A percentile compares a stretch with the other conserved stretches of the same genome.
phyloP scores from a whole-genome alignment of 768 basidiomycete species.

The Tephrocybe sp. region DNA sequence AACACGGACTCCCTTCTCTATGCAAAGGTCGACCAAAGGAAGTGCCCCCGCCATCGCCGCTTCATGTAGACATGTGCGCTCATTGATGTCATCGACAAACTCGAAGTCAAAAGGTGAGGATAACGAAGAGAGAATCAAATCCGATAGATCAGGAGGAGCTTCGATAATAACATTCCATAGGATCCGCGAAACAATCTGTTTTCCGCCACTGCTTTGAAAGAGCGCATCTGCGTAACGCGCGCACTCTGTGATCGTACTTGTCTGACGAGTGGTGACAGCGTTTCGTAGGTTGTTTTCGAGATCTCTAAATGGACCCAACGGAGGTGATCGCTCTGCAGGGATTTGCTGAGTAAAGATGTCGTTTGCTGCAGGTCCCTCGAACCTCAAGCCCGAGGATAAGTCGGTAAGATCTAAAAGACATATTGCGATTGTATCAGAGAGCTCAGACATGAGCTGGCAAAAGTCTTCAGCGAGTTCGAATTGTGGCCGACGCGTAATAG shows the following conservation, averaged over 20 bases:
- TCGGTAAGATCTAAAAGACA: conserved; percentile 80
- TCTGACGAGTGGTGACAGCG: conserved; percentile 64
- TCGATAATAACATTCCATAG: conserved; percentile 91
- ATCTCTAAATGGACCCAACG: conserved; percentile 78
- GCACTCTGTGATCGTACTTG: conserved; percentile 61
- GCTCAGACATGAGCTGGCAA: conserved; percentile 83
- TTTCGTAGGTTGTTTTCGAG: conserved; percentile 85
- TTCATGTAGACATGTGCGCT: conserved; percentile 89
- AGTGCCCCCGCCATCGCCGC: conserved; percentile 83
- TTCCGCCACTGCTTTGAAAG: conserved; percentile 55
- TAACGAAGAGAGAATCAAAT: conserved; percentile 69
- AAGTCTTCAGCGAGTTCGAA: conserved; percentile 8
- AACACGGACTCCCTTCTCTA: conserved; percentile 66
- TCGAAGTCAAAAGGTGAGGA: conserved; percentile 78
- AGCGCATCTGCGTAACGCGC: conserved; percentile 69
- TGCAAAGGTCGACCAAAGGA: conserved; percentile 77
- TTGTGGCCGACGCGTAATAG: neutral
- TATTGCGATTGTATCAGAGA: conserved; percentile 88
- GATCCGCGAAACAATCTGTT: conserved; percentile 80
- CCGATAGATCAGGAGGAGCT: conserved; percentile 67
- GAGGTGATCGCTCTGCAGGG: conserved; percentile 54
- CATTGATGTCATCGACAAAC: conserved; percentile 97
- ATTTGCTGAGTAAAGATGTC: conserved; percentile 76
- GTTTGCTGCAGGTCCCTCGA: conserved; percentile 75
- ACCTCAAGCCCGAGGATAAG: conserved; percentile 68